Evolutionary conservation across 345 rosid species (phyloP).

Genomic region (Gossypioides kirkii): DNA sequence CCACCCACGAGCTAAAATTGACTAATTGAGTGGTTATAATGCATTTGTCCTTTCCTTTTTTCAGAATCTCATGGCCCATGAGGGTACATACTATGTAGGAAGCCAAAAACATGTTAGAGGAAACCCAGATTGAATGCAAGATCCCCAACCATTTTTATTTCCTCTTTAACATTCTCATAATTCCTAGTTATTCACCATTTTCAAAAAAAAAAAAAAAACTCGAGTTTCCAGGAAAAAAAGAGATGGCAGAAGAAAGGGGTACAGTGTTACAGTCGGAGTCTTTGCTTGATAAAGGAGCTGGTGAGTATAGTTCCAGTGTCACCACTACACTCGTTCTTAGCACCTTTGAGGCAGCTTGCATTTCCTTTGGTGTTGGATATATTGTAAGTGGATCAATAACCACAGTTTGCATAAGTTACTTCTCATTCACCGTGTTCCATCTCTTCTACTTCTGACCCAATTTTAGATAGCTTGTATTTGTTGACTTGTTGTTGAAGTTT

Average conservation of each 20-base stretch:
- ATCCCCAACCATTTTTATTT: not conserved
- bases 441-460: not conserved
- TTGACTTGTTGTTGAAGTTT: not conserved
- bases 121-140: not conserved
- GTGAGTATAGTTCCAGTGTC: not conserved
- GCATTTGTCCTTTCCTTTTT: no score
- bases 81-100: no score
- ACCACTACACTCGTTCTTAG: slow-evolving; percentile 1
- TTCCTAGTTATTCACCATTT: not conserved
- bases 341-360: slow-evolving; percentile 3
- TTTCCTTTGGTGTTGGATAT: slow-evolving; percentile 1
- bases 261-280: not conserved
- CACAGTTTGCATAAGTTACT: not conserved
- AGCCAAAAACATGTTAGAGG: no score
- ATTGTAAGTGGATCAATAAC: slow-evolving; percentile 1
- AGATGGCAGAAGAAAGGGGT: not conserved
- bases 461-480: not conserved
- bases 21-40: no score
- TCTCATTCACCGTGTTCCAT: not conserved
- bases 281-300: not conserved
- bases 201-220: not conserved
- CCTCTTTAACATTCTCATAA: not conserved
- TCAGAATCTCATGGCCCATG: no score
- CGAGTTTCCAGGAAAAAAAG: not conserved
- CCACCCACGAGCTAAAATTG: no score